These are phyloP conservation scores for Infundibulicybe gibba DNA, from an alignment of 768 basidiomycete species.

Conservation along the genomic window DNA sequence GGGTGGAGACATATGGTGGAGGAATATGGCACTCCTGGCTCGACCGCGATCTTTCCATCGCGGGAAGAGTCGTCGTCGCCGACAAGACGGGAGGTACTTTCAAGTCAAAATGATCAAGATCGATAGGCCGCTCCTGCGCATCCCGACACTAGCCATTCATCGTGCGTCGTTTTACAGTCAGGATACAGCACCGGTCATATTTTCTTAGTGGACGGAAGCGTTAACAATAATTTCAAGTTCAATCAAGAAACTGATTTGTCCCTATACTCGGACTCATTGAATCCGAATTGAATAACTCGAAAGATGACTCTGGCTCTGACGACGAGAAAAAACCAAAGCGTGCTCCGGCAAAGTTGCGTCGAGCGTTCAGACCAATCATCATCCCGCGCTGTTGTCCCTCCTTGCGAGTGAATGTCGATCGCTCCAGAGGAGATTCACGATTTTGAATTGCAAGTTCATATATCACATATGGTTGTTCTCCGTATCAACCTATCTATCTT, in stretches of 20 bases:
- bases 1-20: conserved; percentile 81
- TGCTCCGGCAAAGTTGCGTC: conserved; percentile 32
- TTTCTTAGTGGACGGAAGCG: conserved; percentile 60
- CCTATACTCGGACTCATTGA: conserved; percentile 82
- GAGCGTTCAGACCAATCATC: conserved; percentile 75
- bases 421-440: conserved; percentile 83
- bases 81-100: conserved; percentile 49
- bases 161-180: conserved; percentile 34
- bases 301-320: conserved; percentile 17
- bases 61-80: conserved; percentile 79
- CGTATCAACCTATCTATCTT: background rate
- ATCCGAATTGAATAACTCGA: conserved; percentile 49
- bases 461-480: background rate
- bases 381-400: conserved; percentile 69
- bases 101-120: conserved; percentile 77
- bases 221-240: conserved; percentile 73
- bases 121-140: conserved; percentile 80
- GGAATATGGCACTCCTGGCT: conserved; percentile 94
- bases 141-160: conserved; percentile 91
- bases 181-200: conserved; percentile 1
- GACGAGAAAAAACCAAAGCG: conserved; percentile 16
- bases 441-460: conserved; percentile 76
- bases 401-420: conserved; percentile 76
- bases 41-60: conserved; percentile 89
- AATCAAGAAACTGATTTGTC: conserved; percentile 85